phyloP scores from a whole-genome alignment of 768 basidiomycete species.

The Sarcodon aspratus region DNA sequence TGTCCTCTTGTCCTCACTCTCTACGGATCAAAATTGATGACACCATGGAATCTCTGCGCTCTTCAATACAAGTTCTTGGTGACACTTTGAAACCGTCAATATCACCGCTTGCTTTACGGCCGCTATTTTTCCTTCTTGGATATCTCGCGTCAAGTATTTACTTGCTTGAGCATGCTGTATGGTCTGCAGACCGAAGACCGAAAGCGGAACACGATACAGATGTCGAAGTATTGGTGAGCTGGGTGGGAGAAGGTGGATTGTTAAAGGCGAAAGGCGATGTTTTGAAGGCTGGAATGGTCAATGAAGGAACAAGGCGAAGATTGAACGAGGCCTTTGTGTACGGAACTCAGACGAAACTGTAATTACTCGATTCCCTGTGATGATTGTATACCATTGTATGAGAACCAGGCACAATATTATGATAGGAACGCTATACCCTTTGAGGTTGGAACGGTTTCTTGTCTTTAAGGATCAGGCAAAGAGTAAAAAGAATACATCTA shows the following conservation, averaged over 20 bases:
- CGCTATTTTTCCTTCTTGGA: slow-evolving; percentile 48
- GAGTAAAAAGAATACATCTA: too few species aligned
- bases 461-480: too few species aligned
- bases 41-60: slow-evolving; percentile 16
- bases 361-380: too few species aligned
- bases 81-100: slow-evolving; percentile 28
- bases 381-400: too few species aligned
- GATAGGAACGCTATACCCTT: too few species aligned
- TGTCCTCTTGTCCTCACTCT: slow-evolving; percentile 28
- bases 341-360: too few species aligned
- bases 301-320: too few species aligned
- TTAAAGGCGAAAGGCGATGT: slow-evolving; percentile 17
- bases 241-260: slow-evolving; percentile 30
- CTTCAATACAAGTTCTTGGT: slow-evolving; percentile 28
- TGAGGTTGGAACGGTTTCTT: too few species aligned
- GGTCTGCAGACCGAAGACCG: slow-evolving; percentile 27
- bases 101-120: slow-evolving; percentile 38
- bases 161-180: slow-evolving; percentile 60
- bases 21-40: slow-evolving; percentile 18
- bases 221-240: slow-evolving; percentile 40
- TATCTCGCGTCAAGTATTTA: slow-evolving; percentile 39
- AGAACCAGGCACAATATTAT: too few species aligned
- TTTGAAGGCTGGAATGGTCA: slow-evolving; percentile 1
- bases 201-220: slow-evolving; percentile 26
- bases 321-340: too few species aligned